Evolutionary conservation across 1,284 basidiomycete genomes (phyloP).

Genomic region (Malassezia brasiliensis): DNA sequence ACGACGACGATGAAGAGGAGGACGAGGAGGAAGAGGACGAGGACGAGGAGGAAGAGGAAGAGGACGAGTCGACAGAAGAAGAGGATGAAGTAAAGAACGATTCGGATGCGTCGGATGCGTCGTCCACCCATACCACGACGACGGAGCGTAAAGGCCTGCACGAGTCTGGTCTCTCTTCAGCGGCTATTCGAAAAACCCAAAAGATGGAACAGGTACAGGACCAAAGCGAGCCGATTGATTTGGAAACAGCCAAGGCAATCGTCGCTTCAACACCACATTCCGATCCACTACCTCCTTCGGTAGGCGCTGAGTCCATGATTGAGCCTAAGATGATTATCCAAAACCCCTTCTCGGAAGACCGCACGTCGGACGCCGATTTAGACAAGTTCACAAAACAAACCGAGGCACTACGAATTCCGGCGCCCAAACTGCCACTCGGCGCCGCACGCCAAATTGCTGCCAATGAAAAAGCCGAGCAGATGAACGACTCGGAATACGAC

Average conservation of each 20-base stretch:
- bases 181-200: conserved; percentile 3
- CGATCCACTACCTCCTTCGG: conserved; percentile 24
- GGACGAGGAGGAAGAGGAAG: conserved; percentile 51
- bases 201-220: background rate
- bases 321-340: conserved; percentile 36
- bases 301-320: conserved; percentile 35
- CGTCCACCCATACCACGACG: conserved; percentile 2
- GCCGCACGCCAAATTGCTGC: background rate
- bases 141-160: background rate
- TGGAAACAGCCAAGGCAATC: conserved; percentile 6
- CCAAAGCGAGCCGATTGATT: conserved; percentile 6
- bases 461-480: conserved; percentile 4
- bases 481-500: conserved; percentile 28
- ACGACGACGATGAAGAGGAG: conserved; percentile 51
- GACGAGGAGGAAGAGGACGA: conserved; percentile 50
- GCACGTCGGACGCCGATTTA: background rate
- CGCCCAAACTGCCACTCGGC: background rate
- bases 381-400: background rate
- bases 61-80: conserved; percentile 49
- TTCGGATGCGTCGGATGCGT: background rate
- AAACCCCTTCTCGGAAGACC: conserved; percentile 30
- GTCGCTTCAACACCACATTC: background rate
- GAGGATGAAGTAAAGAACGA: background rate
- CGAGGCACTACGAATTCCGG: background rate
- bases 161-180: background rate